Conservation (phyloP, 345 rosid species). For the Mercurialis annua region DNA sequence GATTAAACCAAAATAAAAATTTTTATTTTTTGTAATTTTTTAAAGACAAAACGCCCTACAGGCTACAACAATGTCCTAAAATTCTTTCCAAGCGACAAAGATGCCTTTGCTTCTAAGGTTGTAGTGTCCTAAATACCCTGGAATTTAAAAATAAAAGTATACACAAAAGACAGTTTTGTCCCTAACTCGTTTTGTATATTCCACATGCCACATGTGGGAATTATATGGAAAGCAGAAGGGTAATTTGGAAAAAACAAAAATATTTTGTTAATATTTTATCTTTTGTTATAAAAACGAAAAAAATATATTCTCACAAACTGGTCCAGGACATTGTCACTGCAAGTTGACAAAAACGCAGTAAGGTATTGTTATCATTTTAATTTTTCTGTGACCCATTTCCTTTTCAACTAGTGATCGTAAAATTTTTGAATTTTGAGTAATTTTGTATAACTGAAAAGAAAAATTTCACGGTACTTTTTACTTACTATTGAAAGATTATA, state of each 20-base stretch:
- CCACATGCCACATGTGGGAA: background rate
- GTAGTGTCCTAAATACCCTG: conserved; percentile 2
- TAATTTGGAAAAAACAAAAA: background rate
- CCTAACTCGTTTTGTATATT: background rate
- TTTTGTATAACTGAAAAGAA: no score
- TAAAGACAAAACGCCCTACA: conserved; percentile 22
- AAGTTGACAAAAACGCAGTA: conserved; percentile 1
- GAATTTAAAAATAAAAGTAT: background rate
- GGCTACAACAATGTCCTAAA: conserved; percentile 22
- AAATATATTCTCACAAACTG: background rate
- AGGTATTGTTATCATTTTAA: background rate
- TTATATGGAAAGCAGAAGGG: background rate
- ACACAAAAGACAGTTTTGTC: conserved; percentile 15
- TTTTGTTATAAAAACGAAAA: background rate
- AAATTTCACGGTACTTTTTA: no score
- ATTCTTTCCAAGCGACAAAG: conserved; percentile 33
- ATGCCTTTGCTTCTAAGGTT: conserved; percentile 25
- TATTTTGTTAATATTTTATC: background rate
- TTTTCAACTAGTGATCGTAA: no score
- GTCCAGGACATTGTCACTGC: conserved; percentile 10
- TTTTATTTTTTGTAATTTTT: background rate
- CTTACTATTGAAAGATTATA: no score
- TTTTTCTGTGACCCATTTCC: background rate
- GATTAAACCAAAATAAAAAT: no score
- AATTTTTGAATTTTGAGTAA: no score